Base-by-base conservation (phyloP, 1,139 yeast genomes). In the Hemisphaericaspora xylofermentans region DNA sequence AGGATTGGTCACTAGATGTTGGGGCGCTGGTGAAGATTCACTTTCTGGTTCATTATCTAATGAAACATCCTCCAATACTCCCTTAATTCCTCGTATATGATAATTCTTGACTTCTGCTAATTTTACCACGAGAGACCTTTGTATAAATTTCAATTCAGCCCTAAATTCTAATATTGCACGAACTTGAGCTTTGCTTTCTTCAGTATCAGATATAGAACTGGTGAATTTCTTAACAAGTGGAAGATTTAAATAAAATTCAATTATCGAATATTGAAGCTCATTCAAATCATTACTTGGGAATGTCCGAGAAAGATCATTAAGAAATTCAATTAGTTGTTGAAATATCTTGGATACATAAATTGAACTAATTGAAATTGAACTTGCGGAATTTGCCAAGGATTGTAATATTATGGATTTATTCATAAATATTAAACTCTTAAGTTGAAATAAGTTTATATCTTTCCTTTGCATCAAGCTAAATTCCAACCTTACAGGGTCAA, bases 131-230 rank as follows among this genome's bases (percentile, higher is more conserved):
- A 64, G 63, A 1, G 76, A 65, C 44, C 83, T 59, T 48, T 76
- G 78, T 24, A 68, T 49, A 15, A 77, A 51, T 26, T 65, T 59
- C 13, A 78, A 47, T 36, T 77, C 80, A 0, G 79, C 84, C 38
- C 71, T 57, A 35, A 61, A 63, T 43, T 75, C 82, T 31, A 61
- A 52, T 1, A 74, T 56, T 36, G 64, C 71, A 15, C 58, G 54
- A 36, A 60, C 47, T 36, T 57, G 55, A 1, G 33, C 7, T 10
- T 31, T 18, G 3, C 34, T 18, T 18, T 31, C 34, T 31, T 31
- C 34, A 6, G 21, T 16, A 6, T 9, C 28, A 17, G 6, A 13
- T 16, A 10, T 22, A 14, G 36, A 15, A 17, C 15, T 22, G 13
- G 18, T 21, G 17, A 66, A 46, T 30, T 54, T 53, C 14, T 50